These are phyloP conservation scores for Phtheirospermum japonicum DNA, from an alignment of 257 asterid species.

Conservation along the genomic window DNA sequence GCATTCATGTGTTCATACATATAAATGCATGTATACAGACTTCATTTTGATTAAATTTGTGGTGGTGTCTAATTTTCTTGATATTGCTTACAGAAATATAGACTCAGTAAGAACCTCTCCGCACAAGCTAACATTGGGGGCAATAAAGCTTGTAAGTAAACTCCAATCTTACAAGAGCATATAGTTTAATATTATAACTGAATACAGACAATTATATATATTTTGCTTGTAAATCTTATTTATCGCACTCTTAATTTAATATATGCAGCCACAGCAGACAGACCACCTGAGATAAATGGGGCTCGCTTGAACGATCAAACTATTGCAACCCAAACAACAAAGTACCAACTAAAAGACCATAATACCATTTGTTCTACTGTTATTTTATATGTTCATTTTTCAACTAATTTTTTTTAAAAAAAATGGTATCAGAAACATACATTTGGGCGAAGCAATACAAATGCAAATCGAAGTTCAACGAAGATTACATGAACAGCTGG, in stretches of 20 bases:
- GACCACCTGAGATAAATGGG: constrained; percentile 50
- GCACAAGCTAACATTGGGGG: constrained; percentile 59
- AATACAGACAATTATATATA: neutral
- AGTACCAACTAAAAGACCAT: constrained; percentile 43
- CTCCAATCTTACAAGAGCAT: constrained; percentile 1
- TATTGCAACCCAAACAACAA: constrained; percentile 48
- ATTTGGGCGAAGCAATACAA: constrained; percentile 68
- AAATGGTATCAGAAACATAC: constrained; percentile 58
- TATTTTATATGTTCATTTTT: constrained; percentile 8
- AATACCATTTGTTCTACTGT: constrained; percentile 12
- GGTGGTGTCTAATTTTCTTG: constrained; percentile 13
- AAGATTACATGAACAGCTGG: constrained; percentile 82
- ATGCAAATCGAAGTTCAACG: constrained; percentile 88
- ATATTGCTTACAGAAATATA: constrained; percentile 60
- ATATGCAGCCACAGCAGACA: constrained; percentile 60
- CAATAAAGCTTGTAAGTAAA: constrained; percentile 56
- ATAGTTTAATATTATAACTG: neutral
- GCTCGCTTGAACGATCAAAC: constrained; percentile 45
- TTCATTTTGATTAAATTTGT: neutral
- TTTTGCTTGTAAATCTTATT: constrained; percentile 28
- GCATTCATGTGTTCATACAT: neutral
- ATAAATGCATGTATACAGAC: neutral
- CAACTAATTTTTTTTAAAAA: constrained; percentile 25
- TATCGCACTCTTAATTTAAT: too few species aligned
- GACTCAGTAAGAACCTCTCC: constrained; percentile 78